Percentiles rank a stretch among this genome's conserved stretches.
Conservation (phyloP, 2,329 filamentous ascomycete species). For the Colletotrichum liaoningense region DNA sequence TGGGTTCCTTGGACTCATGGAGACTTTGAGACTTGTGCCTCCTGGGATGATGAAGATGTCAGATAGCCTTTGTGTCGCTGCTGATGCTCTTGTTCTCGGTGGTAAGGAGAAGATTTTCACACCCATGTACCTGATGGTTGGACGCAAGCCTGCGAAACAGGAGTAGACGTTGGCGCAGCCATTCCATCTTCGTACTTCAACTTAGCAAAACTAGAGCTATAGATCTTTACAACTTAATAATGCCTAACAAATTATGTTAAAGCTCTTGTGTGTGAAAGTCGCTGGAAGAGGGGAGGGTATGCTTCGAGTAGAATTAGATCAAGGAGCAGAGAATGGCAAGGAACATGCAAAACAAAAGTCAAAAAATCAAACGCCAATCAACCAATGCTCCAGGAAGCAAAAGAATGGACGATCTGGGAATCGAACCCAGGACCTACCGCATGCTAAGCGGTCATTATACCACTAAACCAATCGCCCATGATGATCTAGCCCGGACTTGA, state of each 20-base stretch:
- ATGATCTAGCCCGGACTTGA: slow-evolving; percentile 35
- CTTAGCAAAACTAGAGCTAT: background rate
- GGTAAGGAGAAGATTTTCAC: slow-evolving; percentile 89
- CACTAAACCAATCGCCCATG: slow-evolving; percentile 34
- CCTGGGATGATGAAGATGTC: slow-evolving; percentile 88
- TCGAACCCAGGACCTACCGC: slow-evolving; percentile 34
- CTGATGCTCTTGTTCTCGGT: slow-evolving; percentile 84
- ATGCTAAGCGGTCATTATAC: slow-evolving; percentile 37
- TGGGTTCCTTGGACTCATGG: slow-evolving; percentile 77
- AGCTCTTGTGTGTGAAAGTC: background rate
- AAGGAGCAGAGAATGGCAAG: background rate
- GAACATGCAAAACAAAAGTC: background rate
- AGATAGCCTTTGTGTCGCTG: slow-evolving; percentile 80
- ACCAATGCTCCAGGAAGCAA: background rate
- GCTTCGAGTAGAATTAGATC: too few species aligned
- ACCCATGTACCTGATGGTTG: slow-evolving; percentile 96
- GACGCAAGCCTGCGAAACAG: slow-evolving; percentile 73
- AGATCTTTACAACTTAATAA: background rate
- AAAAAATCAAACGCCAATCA: background rate
- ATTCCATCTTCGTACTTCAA: too few species aligned
- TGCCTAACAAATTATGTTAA: background rate
- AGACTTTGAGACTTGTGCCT: slow-evolving; percentile 78
- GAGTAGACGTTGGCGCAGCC: background rate
- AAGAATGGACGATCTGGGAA: slow-evolving; percentile 33
- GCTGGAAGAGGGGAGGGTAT: too few species aligned